Evolutionary conservation across 169 alveolate genomes (phyloP), one percentile per base, ranked within the genome.

Genomic region (Plasmodium inui): DNA sequence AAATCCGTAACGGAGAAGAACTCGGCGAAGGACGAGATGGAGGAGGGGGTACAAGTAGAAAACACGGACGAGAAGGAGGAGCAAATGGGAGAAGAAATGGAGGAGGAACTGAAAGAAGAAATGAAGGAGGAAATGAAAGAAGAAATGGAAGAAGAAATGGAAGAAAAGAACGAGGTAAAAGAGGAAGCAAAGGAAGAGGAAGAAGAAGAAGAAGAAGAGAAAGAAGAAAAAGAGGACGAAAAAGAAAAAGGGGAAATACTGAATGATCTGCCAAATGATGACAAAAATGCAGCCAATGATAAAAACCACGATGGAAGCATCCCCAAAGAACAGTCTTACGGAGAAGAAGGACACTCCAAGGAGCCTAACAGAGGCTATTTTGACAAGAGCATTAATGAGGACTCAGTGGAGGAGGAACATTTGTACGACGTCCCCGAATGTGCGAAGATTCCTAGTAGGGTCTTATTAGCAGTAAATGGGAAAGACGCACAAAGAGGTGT

Each of bases 291-390:
- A 34, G 79, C 32, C 12, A 28, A 44, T 19, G 34, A 82, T 10
- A 50, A 50, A 17, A 22, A 50, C 61, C 8, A 22, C 61, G 22
- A 17, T 50, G 61, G 22, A 1, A 53, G 14, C 22, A 82, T 28
- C 22, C 30, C 30, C 22, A 10, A 39, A 17, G 30, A 39, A 78
- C 46, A 78, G 84, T n/a, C 3, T 12, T 78, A 30, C 55, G 67
- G 30, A 0, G 70, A 37, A 46, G 57, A 46, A 34, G 57, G 57
- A 37, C 67, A 41, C 67, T 0, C n/a, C 8, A 46, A 26, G 32
- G 85, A 80, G 67, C 57, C n/a, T 80, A 44, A 17, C 57, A 28
- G 34, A 14, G 71, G 41, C 53, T 44, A 80, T 80, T 80, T 80
- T 80, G 85, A 80, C 32, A 80, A 41, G 22, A 80, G 14, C n/a